A percentile compares a stretch with the other conserved stretches of the same genome.
These are phyloP conservation scores for Pezicula radicicola DNA, from an alignment of 2,329 filamentous ascomycete genomes.

Conservation along the genomic window DNA sequence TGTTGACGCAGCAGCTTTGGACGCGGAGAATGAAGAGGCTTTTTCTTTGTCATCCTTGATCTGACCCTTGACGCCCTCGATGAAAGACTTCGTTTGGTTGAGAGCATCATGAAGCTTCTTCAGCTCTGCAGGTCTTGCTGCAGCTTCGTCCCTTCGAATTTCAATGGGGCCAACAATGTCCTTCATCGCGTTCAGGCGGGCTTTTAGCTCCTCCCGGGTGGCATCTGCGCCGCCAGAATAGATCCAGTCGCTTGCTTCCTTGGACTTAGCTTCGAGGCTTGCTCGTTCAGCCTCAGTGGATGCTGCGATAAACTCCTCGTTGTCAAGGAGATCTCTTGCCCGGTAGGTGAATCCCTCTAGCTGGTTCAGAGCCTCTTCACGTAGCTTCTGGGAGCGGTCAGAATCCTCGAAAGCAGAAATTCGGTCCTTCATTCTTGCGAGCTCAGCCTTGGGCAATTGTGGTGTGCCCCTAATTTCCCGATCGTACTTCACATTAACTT, in stretches of 20 bases:
- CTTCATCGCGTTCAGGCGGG: conserved; percentile 73
- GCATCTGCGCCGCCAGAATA: conserved; percentile 82
- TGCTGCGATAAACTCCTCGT: conserved; percentile 67
- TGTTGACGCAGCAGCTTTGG: conserved; percentile 35
- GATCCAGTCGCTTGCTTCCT: conserved; percentile 80
- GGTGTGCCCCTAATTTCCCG: conserved; percentile 23
- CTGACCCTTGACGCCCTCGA: conserved; percentile 66
- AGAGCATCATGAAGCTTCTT: conserved; percentile 67
- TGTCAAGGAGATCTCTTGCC: conserved; percentile 77
- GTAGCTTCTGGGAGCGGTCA: conserved; percentile 70
- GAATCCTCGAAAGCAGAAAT: conserved; percentile 83
- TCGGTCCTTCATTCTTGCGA: conserved; percentile 47
- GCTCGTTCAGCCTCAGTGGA: conserved; percentile 68
- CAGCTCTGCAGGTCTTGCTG: conserved; percentile 68
- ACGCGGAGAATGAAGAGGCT: conserved; percentile 48
- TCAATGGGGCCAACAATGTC: conserved; percentile 76
- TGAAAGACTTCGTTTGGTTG: conserved; percentile 66
- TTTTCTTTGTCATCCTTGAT: conserved; percentile 68
- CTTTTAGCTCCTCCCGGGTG: conserved; percentile 68
- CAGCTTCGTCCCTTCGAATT: conserved; percentile 69
- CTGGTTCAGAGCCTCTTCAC: conserved; percentile 87
- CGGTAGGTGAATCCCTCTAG: conserved; percentile 94
- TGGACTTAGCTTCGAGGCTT: conserved; percentile 64
- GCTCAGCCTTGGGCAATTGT: conserved; percentile 22
- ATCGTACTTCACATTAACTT: conserved; percentile 27